phyloP scores from a whole-genome alignment of 1,139 yeast species.

The Yamadazyma buinensis region DNA sequence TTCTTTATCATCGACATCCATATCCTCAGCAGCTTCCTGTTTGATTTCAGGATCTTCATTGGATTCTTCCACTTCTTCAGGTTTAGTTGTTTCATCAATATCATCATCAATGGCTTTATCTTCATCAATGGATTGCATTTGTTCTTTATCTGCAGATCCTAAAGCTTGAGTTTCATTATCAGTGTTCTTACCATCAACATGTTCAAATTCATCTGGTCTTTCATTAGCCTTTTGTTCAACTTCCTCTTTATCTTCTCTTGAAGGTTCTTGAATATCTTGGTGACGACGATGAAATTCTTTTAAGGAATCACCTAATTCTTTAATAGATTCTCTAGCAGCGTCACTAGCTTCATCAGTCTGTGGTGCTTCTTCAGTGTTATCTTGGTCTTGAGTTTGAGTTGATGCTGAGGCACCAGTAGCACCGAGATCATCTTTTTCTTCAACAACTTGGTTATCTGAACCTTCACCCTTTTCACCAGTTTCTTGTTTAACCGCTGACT shows the following conservation, averaged over 20 bases:
- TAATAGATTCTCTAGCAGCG: slow-evolving; percentile 74
- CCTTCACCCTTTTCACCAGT: slow-evolving; percentile 75
- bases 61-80: slow-evolving; percentile 4
- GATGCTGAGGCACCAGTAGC: slow-evolving; percentile 60
- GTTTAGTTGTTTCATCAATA: slow-evolving; percentile 14
- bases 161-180: slow-evolving; percentile 83
- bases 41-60: slow-evolving; percentile 18
- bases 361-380: slow-evolving; percentile 26
- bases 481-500: slow-evolving; percentile 69
- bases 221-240: slow-evolving; percentile 52
- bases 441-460: slow-evolving; percentile 62
- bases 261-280: slow-evolving; percentile 74
- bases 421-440: slow-evolving; percentile 69
- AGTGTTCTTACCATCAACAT: slow-evolving; percentile 78
- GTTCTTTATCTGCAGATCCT: slow-evolving; percentile 85
- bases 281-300: slow-evolving; percentile 90
- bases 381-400: slow-evolving; percentile 27
- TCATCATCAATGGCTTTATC: slow-evolving; percentile 84
- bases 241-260: slow-evolving; percentile 36
- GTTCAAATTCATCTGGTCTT: slow-evolving; percentile 87
- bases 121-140: slow-evolving; percentile 73
- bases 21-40: slow-evolving; percentile 22
- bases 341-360: slow-evolving; percentile 61
- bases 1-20: slow-evolving; percentile 17
- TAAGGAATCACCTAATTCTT: slow-evolving; percentile 84